These are phyloP conservation scores for Leccinum subgranulosum DNA, from an alignment of 768 basidiomycete species.

Conservation along the genomic window DNA sequence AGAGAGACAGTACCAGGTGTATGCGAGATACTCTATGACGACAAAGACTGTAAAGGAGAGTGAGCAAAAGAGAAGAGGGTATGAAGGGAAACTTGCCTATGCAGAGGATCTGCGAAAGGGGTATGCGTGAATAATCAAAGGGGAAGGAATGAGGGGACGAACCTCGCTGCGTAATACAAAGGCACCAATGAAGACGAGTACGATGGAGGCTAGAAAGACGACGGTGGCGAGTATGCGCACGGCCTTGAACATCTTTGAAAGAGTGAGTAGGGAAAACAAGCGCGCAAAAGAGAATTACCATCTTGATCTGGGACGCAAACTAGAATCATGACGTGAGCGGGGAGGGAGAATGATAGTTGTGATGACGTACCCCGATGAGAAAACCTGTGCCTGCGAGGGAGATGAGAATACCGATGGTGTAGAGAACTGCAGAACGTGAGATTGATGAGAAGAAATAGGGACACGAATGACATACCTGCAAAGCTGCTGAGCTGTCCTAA, in stretches of 20 bases:
- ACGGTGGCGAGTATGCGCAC: conserved; percentile 81
- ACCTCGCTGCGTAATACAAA: conserved; percentile 73
- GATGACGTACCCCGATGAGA: conserved; percentile 74
- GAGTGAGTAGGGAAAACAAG: neutral
- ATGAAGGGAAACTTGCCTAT: conserved; percentile 43
- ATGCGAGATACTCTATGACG: conserved; percentile 87
- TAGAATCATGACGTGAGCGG: conserved; percentile 26
- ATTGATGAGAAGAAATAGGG: neutral
- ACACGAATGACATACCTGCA: conserved; percentile 52
- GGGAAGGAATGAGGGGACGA: conserved; percentile 24
- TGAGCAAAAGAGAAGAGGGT: neutral
- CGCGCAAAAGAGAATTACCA: conserved; percentile 43
- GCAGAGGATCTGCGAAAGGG: conserved; percentile 51
- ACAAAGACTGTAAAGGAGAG: conserved; percentile 65
- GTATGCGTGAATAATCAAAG: neutral
- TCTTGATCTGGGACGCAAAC: conserved; percentile 79
- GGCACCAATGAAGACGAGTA: conserved; percentile 79
- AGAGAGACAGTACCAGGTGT: conserved; percentile 82
- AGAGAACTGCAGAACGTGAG: conserved; percentile 56
- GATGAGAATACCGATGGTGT: conserved; percentile 76
- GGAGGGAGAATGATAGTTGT: neutral
- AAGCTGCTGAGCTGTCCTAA: conserved; percentile 66
- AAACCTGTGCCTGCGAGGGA: conserved; percentile 88
- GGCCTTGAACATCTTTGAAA: conserved; percentile 86
- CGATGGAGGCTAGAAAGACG: conserved; percentile 75